phyloP scores from a whole-genome alignment of 148 eudicot species.

The Polygonum aviculare region DNA sequence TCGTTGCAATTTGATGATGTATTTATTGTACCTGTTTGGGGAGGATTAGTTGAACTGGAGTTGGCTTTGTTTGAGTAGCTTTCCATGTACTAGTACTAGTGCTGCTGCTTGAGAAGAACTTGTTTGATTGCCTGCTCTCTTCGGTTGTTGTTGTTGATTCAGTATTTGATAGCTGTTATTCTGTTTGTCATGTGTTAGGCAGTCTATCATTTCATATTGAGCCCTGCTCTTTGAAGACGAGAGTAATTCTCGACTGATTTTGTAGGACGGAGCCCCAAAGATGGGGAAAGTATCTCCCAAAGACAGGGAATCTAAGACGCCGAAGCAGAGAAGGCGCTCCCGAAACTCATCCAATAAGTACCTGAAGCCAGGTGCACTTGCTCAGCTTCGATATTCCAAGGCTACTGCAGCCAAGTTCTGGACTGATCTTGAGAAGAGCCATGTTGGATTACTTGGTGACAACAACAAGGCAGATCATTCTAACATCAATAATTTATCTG shows the following conservation, averaged over 20 bases:
- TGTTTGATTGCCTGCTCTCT: background rate
- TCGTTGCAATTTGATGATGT: background rate
- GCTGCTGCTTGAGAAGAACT: background rate
- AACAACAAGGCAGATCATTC: slow-evolving; percentile 21
- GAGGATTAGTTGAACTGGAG: background rate
- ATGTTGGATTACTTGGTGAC: slow-evolving; percentile 46
- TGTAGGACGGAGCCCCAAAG: background rate
- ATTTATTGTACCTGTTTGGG: background rate
- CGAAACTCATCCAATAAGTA: slow-evolving; percentile 43
- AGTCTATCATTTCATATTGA: background rate
- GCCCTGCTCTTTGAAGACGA: background rate
- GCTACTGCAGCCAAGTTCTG: slow-evolving; percentile 48
- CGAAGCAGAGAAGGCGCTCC: slow-evolving; percentile 45
- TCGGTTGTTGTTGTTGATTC: background rate
- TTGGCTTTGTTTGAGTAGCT: background rate
- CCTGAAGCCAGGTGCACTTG: slow-evolving; percentile 85
- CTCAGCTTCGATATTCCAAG: slow-evolving; percentile 65
- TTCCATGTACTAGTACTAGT: background rate
- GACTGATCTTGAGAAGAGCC: slow-evolving; percentile 77
- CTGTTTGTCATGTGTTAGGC: background rate
- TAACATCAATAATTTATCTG: background rate
- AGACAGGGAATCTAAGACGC: slow-evolving; percentile 43
- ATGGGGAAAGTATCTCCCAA: slow-evolving; percentile 75
- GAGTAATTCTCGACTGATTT: background rate
- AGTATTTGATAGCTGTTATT: background rate